Evolutionary conservation across 2,329 filamentous ascomycete species (phyloP).

Genomic region (Neoscytalidium dimidiatum): DNA sequence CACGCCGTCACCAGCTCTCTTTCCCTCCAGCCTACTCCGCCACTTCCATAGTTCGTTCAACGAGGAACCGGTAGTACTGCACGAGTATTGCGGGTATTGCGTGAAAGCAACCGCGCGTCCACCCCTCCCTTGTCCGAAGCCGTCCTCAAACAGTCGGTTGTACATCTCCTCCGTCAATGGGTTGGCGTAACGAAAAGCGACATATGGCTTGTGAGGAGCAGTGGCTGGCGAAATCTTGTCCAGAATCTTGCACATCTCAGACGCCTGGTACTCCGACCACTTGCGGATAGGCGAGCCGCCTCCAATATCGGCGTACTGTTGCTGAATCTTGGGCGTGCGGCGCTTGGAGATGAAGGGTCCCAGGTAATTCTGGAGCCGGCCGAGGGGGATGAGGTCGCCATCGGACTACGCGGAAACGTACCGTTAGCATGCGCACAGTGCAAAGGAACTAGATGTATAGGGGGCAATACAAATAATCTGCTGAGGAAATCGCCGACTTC

Average conservation of each 20-base stretch:
- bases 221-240: conserved; percentile 90
- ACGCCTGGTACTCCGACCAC: conserved; percentile 93
- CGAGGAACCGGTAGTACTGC: conserved; percentile 94
- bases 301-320: conserved; percentile 93
- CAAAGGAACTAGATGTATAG: background rate
- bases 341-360: conserved; percentile 83
- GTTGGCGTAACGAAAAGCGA: conserved; percentile 93
- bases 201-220: conserved; percentile 95
- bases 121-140: conserved; percentile 86
- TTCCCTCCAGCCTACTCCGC: conserved; percentile 84
- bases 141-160: conserved; percentile 76
- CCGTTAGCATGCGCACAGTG: background rate
- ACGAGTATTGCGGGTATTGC: conserved; percentile 98
- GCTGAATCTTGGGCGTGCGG: conserved; percentile 92
- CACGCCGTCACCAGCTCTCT: conserved; percentile 56
- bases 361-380: conserved; percentile 85
- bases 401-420: conserved; percentile 64
- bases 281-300: conserved; percentile 97
- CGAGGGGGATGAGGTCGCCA: conserved; percentile 92
- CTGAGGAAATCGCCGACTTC: conserved; percentile 91
- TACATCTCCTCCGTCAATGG: conserved; percentile 97
- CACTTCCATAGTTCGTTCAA: conserved; percentile 98
- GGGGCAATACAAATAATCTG: conserved; percentile 77
- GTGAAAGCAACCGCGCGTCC: conserved; percentile 95
- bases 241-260: conserved; percentile 96